Percentiles rank a stretch among this genome's conserved stretches.
These are phyloP conservation scores for Phytophthora crassamura DNA, from an alignment of 352 stramenopile genomes.

Conservation along the genomic window DNA sequence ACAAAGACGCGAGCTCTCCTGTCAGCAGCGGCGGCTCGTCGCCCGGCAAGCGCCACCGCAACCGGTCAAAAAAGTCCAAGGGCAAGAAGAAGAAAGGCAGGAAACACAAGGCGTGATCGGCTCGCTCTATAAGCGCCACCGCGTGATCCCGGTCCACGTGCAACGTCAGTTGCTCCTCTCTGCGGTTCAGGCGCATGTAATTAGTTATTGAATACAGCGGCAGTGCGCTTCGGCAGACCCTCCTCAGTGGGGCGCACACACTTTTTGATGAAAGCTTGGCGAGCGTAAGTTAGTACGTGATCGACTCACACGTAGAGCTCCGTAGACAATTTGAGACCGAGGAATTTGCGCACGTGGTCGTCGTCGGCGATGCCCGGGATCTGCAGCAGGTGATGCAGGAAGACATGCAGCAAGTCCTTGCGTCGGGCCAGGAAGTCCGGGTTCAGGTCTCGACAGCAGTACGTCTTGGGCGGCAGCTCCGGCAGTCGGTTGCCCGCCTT, in stretches of 20 bases:
- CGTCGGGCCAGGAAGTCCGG: conserved; percentile 68
- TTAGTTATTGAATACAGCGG: conserved; percentile 35
- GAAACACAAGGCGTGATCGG: conserved; percentile 47
- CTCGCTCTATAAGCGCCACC: conserved; percentile 10
- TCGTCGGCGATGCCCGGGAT: conserved; percentile 72
- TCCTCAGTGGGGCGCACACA: conserved; percentile 12
- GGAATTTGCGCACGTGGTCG: conserved; percentile 59
- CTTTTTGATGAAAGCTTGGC: conserved; percentile 27
- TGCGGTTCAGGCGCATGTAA: conserved; percentile 22
- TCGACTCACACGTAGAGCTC: conserved; percentile 62
- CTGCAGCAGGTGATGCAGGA: conserved; percentile 67
- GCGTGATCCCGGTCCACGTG: conserved; percentile 9
- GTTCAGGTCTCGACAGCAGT: conserved; percentile 77
- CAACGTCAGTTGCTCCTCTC: neutral
- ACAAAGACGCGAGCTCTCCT: conserved; percentile 36
- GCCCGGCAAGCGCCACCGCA: conserved; percentile 29
- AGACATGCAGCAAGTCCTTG: conserved; percentile 57
- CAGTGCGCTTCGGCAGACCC: conserved; percentile 13
- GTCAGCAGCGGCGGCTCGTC: conserved; percentile 28
- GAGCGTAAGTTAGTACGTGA: conserved; percentile 7
- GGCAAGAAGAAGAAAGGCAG: conserved; percentile 68
- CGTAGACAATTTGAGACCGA: conserved; percentile 64
- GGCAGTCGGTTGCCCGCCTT: conserved; percentile 55
- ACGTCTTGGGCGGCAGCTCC: conserved; percentile 69
- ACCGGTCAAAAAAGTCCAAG: conserved; percentile 58